Evolutionary conservation across 257 asterid species (phyloP).

Genomic region (Salvia miltiorrhiza): DNA sequence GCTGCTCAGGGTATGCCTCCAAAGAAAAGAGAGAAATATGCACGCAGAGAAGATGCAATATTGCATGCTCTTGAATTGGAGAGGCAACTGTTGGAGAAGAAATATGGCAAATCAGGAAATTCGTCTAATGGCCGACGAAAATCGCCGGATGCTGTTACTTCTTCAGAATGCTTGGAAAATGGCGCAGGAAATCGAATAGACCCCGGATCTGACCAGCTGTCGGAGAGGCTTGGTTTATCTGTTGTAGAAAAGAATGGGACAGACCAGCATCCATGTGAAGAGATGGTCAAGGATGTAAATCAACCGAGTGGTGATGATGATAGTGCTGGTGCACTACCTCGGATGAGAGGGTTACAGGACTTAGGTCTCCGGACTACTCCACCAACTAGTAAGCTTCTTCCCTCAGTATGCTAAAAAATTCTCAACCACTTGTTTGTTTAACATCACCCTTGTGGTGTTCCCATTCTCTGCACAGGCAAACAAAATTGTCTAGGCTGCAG

Average conservation of each 20-base stretch:
- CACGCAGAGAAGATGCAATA: slow-evolving; percentile 97
- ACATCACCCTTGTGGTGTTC: slow-evolving; percentile 12
- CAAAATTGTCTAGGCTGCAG: slow-evolving; percentile 26
- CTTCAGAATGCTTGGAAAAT: slow-evolving; percentile 42
- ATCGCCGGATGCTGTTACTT: slow-evolving; percentile 51
- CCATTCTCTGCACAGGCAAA: slow-evolving; percentile 21
- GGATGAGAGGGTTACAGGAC: slow-evolving; percentile 89
- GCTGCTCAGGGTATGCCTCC: slow-evolving; percentile 95
- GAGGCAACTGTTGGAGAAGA: slow-evolving; percentile 66
- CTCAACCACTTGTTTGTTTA: slow-evolving; percentile 20
- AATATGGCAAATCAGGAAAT: slow-evolving; percentile 55
- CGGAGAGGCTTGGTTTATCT: slow-evolving; percentile 40
- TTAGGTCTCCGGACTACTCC: slow-evolving; percentile 66
- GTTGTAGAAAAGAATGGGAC: slow-evolving; percentile 38
- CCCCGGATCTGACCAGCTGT: slow-evolving; percentile 32
- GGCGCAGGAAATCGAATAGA: slow-evolving; percentile 39
- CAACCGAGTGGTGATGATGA: slow-evolving; percentile 61
- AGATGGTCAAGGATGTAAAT: slow-evolving; percentile 41
- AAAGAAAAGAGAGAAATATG: slow-evolving; percentile 97
- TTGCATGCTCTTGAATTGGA: slow-evolving; percentile 97
- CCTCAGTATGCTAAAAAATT: slow-evolving; percentile 24
- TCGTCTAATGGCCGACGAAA: slow-evolving; percentile 44
- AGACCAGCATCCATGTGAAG: slow-evolving; percentile 32
- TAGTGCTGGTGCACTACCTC: slow-evolving; percentile 49
- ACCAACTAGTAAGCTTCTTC: slow-evolving; percentile 42